Evolutionary conservation across 148 eudicot species (phyloP).

Genomic region (Silene latifolia): DNA sequence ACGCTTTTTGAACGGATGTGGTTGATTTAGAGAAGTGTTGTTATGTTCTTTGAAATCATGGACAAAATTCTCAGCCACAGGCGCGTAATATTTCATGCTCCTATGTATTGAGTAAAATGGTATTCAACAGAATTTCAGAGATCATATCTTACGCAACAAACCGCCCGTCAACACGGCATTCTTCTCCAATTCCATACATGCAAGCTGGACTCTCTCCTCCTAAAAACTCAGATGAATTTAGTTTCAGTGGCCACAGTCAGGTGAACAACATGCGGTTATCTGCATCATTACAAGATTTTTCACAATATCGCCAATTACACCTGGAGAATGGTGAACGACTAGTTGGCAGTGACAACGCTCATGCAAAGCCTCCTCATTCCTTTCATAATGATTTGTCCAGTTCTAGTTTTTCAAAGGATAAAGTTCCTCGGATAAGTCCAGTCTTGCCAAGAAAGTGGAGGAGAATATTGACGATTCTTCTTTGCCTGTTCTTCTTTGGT

Average conservation of each 20-base stretch:
- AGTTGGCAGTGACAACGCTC: constrained; percentile 30
- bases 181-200: constrained; percentile 51
- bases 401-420: constrained; percentile 85
- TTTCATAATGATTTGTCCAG: constrained; percentile 43
- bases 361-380: constrained; percentile 37
- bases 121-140: constrained; percentile 55
- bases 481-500: constrained; percentile 57
- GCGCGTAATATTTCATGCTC: constrained; percentile 10
- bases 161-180: constrained; percentile 48
- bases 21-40: constrained; percentile 12
- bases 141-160: constrained; percentile 44
- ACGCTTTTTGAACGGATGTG: constrained; percentile 11
- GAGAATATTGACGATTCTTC: constrained; percentile 44
- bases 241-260: constrained; percentile 38
- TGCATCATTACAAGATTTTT: constrained; percentile 89
- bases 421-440: constrained; percentile 39
- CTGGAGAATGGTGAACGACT: constrained; percentile 44
- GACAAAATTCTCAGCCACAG: constrained; percentile 5
- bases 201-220: constrained; percentile 66
- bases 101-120: constrained; percentile 38
- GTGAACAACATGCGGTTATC: constrained; percentile 57
- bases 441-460: constrained; percentile 47
- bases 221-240: constrained; percentile 42
- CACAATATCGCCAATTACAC: constrained; percentile 60
- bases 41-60: constrained; percentile 4